Evolutionary conservation across 116 monocot species (phyloP).

Genomic region (Posidonia oceanica): DNA sequence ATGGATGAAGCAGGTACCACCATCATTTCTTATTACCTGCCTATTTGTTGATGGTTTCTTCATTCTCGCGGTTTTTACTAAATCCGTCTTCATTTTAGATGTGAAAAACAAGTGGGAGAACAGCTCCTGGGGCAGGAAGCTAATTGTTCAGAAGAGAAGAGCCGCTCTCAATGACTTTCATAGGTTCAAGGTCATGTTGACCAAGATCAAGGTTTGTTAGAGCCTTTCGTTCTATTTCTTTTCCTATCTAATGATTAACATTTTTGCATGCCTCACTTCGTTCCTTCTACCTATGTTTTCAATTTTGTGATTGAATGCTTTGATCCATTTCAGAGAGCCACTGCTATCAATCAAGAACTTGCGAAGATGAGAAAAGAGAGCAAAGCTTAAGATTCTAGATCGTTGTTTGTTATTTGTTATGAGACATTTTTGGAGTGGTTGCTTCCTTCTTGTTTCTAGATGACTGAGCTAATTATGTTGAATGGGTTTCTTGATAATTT

Average conservation of each 20-base stretch:
- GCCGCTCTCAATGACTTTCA: conserved; percentile 72
- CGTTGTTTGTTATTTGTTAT: too few species aligned
- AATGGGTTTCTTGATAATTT: too few species aligned
- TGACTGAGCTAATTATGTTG: too few species aligned
- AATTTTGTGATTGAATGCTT: neutral
- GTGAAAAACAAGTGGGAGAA: conserved; percentile 81
- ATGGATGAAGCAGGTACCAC: conserved; percentile 69
- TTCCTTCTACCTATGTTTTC: neutral
- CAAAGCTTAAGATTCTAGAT: neutral
- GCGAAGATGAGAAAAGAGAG: conserved; percentile 37
- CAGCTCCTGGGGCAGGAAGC: conserved; percentile 74
- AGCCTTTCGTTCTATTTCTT: neutral
- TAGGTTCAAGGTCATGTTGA: conserved; percentile 80
- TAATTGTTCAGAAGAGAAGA: conserved; percentile 71
- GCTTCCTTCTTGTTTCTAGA: too few species aligned
- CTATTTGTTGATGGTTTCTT: too few species aligned
- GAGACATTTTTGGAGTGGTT: too few species aligned
- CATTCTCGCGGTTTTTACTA: neutral
- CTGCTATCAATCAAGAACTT: conserved; percentile 38
- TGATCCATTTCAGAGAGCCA: conserved; percentile 22
- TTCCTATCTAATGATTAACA: neutral
- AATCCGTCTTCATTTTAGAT: conserved; percentile 18
- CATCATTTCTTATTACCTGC: neutral
- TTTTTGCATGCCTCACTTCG: neutral
- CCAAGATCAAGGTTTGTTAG: conserved; percentile 58